Evolutionary conservation across 108 stramenopile species (phyloP), one percentile per base, ranked within the genome.

Genomic region (Conticribra guillardii): DNA sequence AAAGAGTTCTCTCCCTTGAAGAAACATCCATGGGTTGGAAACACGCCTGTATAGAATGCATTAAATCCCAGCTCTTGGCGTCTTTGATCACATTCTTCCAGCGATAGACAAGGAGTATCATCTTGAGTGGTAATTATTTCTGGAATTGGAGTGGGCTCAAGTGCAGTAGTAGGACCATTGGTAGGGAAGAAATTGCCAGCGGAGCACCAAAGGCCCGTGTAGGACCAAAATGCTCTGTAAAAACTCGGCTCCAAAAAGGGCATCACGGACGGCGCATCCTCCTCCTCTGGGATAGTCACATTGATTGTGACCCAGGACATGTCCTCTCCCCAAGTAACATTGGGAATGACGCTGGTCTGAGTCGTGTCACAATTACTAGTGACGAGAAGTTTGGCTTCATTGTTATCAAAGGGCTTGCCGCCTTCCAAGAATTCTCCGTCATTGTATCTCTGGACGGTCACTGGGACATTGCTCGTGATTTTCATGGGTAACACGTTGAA

Each of bases 301-400:
- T 1, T 26, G 1, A 74, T 59, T 33, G 37, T 54, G 18, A 74
- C 37, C 37, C 5, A 41, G 37, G 37, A 46, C 3, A 8, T 32
- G 1, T 54, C 73, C 1, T 44, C 65, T 29, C 60, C 49, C 32
- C 26, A 29, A 41, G 59, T 61, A 3, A 80, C 60, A 15, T 31
- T 52, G 24, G 80, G 69, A 27, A 57, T 29, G 5, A 76, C 41
- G 11, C 21, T 63, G 4, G 74, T 75, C 33, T 79, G 58, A n/a
- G 54, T 51, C 0, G 81, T 67, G 31, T 73, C 49, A 45, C 81
- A 82, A 73, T 82, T 53, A 29, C 71, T 73, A 0, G 77, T 78
- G 9, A 82, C 73, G 1, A 79, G 18, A 1, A 80, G 57, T 56
- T 76, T 76, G 37, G 33, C 80, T 8, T 71, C 19, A n/a, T 76